Percentiles rank a stretch among this genome's conserved stretches.
These are phyloP conservation scores for Calonectria fujianensis DNA, from an alignment of 2,329 filamentous ascomycete genomes.

Conservation along the genomic window DNA sequence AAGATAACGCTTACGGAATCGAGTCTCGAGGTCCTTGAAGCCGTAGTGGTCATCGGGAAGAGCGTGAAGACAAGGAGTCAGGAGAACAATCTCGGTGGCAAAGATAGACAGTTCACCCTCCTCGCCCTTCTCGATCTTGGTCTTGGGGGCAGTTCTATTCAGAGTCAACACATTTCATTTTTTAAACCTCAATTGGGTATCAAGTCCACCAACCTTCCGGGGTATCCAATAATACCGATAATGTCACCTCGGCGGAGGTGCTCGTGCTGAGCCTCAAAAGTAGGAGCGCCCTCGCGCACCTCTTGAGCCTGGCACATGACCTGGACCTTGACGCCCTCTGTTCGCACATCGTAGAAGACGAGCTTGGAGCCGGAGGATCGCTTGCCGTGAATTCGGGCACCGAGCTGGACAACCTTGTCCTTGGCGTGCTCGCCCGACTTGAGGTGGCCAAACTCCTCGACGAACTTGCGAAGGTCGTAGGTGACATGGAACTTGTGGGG, in stretches of 20 bases:
- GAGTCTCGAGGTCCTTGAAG: conserved; percentile 95
- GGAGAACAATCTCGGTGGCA: conserved; percentile 87
- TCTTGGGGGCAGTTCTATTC: conserved; percentile 88
- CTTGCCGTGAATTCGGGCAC: conserved; percentile 92
- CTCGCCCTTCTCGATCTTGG: conserved; percentile 83
- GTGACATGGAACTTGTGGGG: conserved; percentile 93
- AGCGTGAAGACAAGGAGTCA: conserved; percentile 90
- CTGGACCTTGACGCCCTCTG: conserved; percentile 81
- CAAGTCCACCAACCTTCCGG: conserved; percentile 50
- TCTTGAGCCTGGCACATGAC: conserved; percentile 94
- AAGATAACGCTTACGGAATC: conserved; percentile 94
- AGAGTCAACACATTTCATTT: conserved; percentile 27
- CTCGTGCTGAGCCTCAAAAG: conserved; percentile 93
- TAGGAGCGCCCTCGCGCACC: conserved; percentile 76
- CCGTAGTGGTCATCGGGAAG: conserved; percentile 91
- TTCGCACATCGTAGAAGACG: conserved; percentile 85
- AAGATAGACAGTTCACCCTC: conserved; percentile 94
- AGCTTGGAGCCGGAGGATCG: conserved; percentile 88
- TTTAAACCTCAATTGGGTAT: conserved; percentile 1
- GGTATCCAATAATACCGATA: conserved; percentile 75
- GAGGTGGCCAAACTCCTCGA: conserved; percentile 84
- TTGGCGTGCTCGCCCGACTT: conserved; percentile 91
- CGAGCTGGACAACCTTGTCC: conserved; percentile 84
- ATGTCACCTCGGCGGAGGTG: conserved; percentile 93
- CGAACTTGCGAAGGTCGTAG: conserved; percentile 87